Conservation (phyloP, 768 basidiomycete genomes). For the Lactarius indigo region DNA sequence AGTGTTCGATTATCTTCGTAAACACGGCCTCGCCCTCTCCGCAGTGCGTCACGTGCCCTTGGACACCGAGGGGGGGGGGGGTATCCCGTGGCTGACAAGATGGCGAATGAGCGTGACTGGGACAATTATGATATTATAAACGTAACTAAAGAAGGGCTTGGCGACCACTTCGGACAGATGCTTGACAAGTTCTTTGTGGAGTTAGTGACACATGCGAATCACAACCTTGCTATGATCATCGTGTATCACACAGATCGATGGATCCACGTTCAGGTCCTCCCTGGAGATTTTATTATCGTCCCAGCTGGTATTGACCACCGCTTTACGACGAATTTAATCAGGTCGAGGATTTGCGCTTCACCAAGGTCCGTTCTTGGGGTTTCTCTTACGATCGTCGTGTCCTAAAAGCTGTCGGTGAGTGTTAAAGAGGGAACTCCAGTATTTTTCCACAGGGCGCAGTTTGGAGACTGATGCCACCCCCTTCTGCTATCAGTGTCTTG, state of each 20-base stretch:
- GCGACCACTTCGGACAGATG: slow-evolving; percentile 77
- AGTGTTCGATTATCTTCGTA: slow-evolving; percentile 44
- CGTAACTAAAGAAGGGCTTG: slow-evolving; percentile 72
- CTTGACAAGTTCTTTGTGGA: slow-evolving; percentile 81
- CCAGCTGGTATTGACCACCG: slow-evolving; percentile 94
- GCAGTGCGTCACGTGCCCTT: slow-evolving; percentile 66
- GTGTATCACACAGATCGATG: slow-evolving; percentile 59
- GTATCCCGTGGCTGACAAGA: slow-evolving; percentile 48
- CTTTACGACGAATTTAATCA: slow-evolving; percentile 74
- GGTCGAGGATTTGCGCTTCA: slow-evolving; percentile 77
- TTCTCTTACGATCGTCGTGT: not conserved
- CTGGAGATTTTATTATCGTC: slow-evolving; percentile 82
- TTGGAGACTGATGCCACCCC: slow-evolving; percentile 59
- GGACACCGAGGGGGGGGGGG: slow-evolving; percentile 43
- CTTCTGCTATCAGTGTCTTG: slow-evolving; percentile 58
- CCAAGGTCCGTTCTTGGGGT: slow-evolving; percentile 53
- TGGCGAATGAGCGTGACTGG: slow-evolving; percentile 70
- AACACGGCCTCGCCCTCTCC: slow-evolving; percentile 65
- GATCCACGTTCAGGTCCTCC: slow-evolving; percentile 73
- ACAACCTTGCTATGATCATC: not conserved
- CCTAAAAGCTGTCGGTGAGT: not conserved
- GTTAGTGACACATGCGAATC: slow-evolving; percentile 36
- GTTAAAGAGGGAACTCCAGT: slow-evolving; percentile 83
- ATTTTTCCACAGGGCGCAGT: slow-evolving; percentile 71
- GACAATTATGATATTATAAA: slow-evolving; percentile 80